phyloP scores from a whole-genome alignment of 768 basidiomycete species.

The Psilocybe cyanescens region DNA sequence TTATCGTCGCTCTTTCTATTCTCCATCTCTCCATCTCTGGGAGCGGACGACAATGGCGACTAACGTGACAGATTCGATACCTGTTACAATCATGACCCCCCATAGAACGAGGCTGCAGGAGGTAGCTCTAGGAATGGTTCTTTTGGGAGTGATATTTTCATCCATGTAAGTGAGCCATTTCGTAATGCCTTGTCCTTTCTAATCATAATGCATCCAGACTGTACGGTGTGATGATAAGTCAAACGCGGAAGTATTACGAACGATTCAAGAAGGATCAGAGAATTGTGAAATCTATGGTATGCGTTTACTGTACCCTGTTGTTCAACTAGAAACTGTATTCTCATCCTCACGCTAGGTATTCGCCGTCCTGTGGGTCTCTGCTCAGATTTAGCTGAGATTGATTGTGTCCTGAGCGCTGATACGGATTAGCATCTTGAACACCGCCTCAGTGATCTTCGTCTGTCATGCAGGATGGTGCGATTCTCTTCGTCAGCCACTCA shows the following conservation, averaged over 20 bases:
- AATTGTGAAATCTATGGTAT: constrained; percentile 30
- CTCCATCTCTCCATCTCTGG: not conserved
- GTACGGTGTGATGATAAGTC: constrained; percentile 35
- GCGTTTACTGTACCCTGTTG: not conserved
- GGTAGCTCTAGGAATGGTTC: constrained; percentile 35
- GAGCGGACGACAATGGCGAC: not conserved
- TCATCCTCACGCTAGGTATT: constrained; percentile 14
- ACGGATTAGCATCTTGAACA: constrained; percentile 28
- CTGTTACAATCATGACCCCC: not conserved
- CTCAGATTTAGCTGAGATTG: not conserved
- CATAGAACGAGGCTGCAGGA: constrained; percentile 23
- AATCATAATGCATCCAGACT: constrained; percentile 19
- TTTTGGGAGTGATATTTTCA: constrained; percentile 35
- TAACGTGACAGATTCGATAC: not conserved
- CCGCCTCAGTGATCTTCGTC: constrained; percentile 31
- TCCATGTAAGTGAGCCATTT: constrained; percentile 27
- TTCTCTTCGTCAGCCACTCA: not conserved
- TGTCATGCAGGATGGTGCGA: constrained; percentile 35
- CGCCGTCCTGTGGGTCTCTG: constrained; percentile 25
- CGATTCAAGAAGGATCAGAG: constrained; percentile 32
- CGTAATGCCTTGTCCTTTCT: not conserved
- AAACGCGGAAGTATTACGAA: constrained; percentile 36
- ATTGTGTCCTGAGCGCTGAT: not conserved
- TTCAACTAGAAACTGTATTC: not conserved
- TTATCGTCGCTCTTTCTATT: constrained; percentile 3